phyloP scores from a whole-genome alignment of 768 basidiomycete species.

The Mycena capillaripes region DNA sequence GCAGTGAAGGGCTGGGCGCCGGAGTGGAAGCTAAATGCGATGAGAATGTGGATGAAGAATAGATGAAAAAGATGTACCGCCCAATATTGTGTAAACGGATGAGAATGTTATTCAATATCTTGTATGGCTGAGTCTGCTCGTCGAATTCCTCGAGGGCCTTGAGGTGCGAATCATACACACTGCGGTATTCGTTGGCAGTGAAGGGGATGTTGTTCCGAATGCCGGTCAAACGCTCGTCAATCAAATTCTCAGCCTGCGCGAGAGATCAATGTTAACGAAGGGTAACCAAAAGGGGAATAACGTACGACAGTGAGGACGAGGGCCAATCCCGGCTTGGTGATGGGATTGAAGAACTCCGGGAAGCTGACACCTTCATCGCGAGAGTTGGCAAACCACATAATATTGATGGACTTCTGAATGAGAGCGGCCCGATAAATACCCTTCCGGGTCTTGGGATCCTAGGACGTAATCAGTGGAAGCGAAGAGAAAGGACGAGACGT shows the following conservation, averaged over 20 bases:
- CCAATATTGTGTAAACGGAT: constrained; percentile 6
- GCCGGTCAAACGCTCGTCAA: not conserved
- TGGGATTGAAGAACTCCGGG: constrained; percentile 36
- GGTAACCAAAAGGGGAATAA: not conserved
- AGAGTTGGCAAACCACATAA: constrained; percentile 36
- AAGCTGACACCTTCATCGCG: constrained; percentile 32
- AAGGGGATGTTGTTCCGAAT: constrained; percentile 8
- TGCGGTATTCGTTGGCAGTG: constrained; percentile 6
- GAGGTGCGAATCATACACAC: constrained; percentile 1
- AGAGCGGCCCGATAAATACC: constrained; percentile 25
- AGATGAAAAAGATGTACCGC: not conserved
- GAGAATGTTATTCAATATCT: constrained; percentile 8
- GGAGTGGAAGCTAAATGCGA: constrained; percentile 4
- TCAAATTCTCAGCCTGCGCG: not conserved
- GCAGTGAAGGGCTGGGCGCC: constrained; percentile 5
- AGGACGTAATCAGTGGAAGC: not conserved
- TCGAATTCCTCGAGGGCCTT: not conserved
- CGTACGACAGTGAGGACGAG: constrained; percentile 18
- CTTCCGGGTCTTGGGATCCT: not conserved
- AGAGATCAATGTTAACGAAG: too few relatives aligned
- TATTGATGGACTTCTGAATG: constrained; percentile 34
- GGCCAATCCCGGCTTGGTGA: constrained; percentile 15
- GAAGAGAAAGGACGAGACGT: too few relatives aligned
- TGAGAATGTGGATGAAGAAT: not conserved
- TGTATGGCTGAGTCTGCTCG: not conserved